phyloP scores from a whole-genome alignment of 139 green algal species.

The Edaphochlamys debaryana region DNA sequence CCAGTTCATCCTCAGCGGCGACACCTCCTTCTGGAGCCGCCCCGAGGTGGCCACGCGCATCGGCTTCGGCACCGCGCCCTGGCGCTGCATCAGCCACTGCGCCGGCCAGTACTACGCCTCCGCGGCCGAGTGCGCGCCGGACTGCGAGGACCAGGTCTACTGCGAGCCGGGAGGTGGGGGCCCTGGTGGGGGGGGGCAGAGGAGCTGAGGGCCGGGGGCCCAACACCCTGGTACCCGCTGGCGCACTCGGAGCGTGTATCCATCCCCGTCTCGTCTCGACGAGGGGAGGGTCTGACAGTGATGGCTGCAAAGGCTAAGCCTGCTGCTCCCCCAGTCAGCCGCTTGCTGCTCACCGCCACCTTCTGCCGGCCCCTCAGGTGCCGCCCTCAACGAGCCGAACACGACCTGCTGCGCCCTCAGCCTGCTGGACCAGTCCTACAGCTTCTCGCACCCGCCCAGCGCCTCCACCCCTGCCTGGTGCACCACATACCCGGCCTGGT shows the following conservation, averaged over 20 bases:
- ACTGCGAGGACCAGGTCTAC: slow-evolving; percentile 2
- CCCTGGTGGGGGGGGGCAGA: too few species aligned
- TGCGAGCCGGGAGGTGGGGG: slow-evolving; percentile 22
- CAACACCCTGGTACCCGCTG: too few species aligned
- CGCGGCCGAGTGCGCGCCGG: not conserved
- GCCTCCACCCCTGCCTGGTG: not conserved
- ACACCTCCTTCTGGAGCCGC: slow-evolving; percentile 35
- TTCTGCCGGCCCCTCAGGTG: not conserved
- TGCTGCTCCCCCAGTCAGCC: too few species aligned
- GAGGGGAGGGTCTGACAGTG: too few species aligned
- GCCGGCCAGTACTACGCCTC: not conserved
- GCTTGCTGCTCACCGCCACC: too few species aligned
- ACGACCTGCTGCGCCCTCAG: slow-evolving; percentile 31
- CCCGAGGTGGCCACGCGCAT: slow-evolving; percentile 26
- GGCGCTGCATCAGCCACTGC: slow-evolving; percentile 25
- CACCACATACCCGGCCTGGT: slow-evolving; percentile 10
- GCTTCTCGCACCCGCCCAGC: not conserved
- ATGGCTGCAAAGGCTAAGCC: too few species aligned
- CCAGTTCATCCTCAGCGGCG: slow-evolving; percentile 21
- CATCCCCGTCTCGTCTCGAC: too few species aligned
- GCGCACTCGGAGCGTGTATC: too few species aligned
- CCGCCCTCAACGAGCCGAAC: not conserved
- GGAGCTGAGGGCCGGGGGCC: too few species aligned
- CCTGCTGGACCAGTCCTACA: slow-evolving; percentile 13
- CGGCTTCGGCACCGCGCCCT: slow-evolving; percentile 9